Conservation (phyloP, 2,329 filamentous ascomycete species). For the Microascus cirrosus region DNA sequence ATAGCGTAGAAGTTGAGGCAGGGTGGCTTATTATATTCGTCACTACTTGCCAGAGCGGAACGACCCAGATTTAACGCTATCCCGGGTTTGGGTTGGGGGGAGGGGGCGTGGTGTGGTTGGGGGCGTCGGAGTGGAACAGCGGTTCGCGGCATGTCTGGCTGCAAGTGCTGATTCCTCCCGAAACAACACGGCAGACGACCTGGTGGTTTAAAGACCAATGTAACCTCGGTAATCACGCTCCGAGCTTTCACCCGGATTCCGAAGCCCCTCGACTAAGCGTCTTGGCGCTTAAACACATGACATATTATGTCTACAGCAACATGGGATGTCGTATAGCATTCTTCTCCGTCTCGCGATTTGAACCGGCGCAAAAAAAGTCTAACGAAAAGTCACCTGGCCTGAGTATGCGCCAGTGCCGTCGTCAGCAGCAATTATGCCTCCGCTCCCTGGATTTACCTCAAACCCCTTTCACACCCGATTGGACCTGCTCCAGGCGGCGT, state of each 20-base stretch:
- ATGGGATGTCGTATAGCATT: neutral
- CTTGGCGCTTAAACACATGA: neutral
- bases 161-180: too few species aligned
- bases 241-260: neutral
- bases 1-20: too few species aligned
- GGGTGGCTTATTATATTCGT: too few species aligned
- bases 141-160: too few species aligned
- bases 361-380: neutral
- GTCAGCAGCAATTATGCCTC: slow-evolving; percentile 17
- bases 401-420: too few species aligned
- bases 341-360: neutral
- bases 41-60: too few species aligned
- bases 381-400: neutral
- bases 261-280: neutral
- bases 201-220: neutral
- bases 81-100: too few species aligned
- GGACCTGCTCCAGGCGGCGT: slow-evolving; percentile 21
- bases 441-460: slow-evolving; percentile 25
- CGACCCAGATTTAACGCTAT: too few species aligned
- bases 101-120: too few species aligned
- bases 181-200: too few species aligned
- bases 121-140: too few species aligned
- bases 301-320: neutral
- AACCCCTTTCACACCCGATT: slow-evolving; percentile 23
- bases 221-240: neutral